A percentile compares a stretch with the other conserved stretches of the same genome.
phyloP scores from a whole-genome alignment of 2,329 filamentous ascomycete genomes.

The Aspergillus udagawae region DNA sequence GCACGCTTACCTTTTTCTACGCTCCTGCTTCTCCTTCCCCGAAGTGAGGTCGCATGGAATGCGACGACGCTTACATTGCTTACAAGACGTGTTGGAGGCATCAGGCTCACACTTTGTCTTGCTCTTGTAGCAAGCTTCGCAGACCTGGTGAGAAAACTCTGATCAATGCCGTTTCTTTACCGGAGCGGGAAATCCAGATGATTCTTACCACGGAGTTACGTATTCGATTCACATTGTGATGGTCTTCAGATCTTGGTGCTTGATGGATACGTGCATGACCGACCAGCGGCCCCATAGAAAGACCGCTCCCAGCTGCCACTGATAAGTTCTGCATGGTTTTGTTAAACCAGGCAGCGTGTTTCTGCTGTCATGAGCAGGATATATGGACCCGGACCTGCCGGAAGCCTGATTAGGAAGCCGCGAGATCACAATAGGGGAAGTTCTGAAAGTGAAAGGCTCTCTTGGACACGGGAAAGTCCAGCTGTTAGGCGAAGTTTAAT shows the following conservation, averaged over 20 bases:
- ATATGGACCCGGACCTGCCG: neutral
- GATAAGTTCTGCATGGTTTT: slow-evolving; percentile 14
- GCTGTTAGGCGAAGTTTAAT: neutral
- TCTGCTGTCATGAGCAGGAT: neutral
- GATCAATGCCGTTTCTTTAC: slow-evolving; percentile 8
- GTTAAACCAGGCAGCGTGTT: neutral
- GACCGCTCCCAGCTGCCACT: neutral
- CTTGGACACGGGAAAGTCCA: neutral
- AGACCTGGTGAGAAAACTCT: slow-evolving; percentile 55
- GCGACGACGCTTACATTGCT: slow-evolving; percentile 91
- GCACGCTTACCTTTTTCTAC: slow-evolving; percentile 71
- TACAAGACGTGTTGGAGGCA: slow-evolving; percentile 65
- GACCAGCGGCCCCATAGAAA: slow-evolving; percentile 6
- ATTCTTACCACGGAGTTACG: slow-evolving; percentile 22
- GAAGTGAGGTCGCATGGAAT: slow-evolving; percentile 90
- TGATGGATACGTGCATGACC: slow-evolving; percentile 3
- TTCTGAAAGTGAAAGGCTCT: neutral
- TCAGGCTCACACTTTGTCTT: slow-evolving; percentile 93
- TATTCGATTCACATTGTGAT: slow-evolving; percentile 7
- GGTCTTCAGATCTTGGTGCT: slow-evolving; percentile 4
- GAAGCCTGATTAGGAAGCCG: neutral
- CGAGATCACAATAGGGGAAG: neutral
- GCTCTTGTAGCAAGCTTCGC: slow-evolving; percentile 86
- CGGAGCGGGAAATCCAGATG: neutral
- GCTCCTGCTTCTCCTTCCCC: slow-evolving; percentile 87